phyloP scores from a whole-genome alignment of 345 rosid species.

The Euclidium syriacum region DNA sequence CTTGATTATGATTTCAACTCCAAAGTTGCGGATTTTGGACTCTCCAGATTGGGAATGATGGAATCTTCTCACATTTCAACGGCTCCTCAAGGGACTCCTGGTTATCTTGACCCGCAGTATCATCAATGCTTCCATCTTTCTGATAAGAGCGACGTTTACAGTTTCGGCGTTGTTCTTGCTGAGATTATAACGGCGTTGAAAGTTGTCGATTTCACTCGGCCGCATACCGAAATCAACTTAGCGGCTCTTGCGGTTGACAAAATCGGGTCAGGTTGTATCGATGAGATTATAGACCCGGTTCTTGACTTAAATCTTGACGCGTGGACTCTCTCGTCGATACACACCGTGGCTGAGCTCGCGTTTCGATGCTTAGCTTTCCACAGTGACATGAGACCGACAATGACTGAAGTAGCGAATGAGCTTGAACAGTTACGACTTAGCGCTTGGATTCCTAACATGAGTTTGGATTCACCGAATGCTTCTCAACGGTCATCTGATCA shows the following conservation, averaged over 20 bases:
- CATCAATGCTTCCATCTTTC: slow-evolving; percentile 76
- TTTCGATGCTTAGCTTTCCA: slow-evolving; percentile 91
- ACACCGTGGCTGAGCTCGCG: slow-evolving; percentile 75
- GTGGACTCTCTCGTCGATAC: slow-evolving; percentile 85
- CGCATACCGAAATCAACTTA: slow-evolving; percentile 72
- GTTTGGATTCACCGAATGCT: slow-evolving; percentile 40
- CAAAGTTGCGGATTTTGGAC: slow-evolving; percentile 96
- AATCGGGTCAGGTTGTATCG: slow-evolving; percentile 84
- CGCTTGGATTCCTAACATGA: slow-evolving; percentile 60
- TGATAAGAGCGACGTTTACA: slow-evolving; percentile 81
- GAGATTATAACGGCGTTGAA: slow-evolving; percentile 89
- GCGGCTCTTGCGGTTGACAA: slow-evolving; percentile 85
- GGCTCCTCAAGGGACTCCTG: slow-evolving; percentile 91
- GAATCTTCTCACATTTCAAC: slow-evolving; percentile 84
- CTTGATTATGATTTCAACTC: slow-evolving; percentile 66
- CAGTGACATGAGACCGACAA: slow-evolving; percentile 85
- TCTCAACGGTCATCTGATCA: slow-evolving; percentile 49
- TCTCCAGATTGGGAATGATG: slow-evolving; percentile 77
- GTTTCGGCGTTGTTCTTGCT: slow-evolving; percentile 89
- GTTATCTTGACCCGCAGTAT: slow-evolving; percentile 82
- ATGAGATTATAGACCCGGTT: slow-evolving; percentile 74
- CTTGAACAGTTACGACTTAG: slow-evolving; percentile 66
- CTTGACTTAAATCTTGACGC: slow-evolving; percentile 70
- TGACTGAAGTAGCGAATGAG: slow-evolving; percentile 88
- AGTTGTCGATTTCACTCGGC: slow-evolving; percentile 87